A percentile compares a stretch with the other conserved stretches of the same genome.
These are phyloP conservation scores for Candida ipomoeae DNA, from an alignment of 805 yeast species.

Conservation along the genomic window DNA sequence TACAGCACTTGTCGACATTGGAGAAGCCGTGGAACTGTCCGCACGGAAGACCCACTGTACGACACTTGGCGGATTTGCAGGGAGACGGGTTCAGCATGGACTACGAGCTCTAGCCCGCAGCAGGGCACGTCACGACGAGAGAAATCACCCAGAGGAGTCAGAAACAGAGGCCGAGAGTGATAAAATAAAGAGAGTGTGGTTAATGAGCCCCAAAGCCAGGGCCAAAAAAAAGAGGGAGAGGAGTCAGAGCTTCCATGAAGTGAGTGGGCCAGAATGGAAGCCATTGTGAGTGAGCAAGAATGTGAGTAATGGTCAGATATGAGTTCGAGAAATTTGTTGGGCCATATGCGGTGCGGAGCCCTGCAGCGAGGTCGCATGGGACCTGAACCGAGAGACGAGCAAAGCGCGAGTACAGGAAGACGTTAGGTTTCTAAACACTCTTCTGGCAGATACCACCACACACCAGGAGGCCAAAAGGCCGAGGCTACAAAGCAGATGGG, in stretches of 20 bases:
- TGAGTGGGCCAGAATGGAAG: no score
- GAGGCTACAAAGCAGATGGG: background rate
- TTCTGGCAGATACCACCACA: background rate
- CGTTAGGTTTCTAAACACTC: background rate
- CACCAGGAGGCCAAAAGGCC: background rate
- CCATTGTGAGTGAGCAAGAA: no score
- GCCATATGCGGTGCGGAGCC: background rate
- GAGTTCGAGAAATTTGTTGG: no score
- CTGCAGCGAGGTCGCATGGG: background rate
- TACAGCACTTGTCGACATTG: constrained; percentile 59
- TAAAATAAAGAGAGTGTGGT: no score
- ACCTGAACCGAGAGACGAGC: background rate
- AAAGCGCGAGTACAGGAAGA: background rate
- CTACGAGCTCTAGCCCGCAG: constrained; percentile 7
- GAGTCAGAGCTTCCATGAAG: no score
- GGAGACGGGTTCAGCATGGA: constrained; percentile 14
- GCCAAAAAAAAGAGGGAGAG: background rate
- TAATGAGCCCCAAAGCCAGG: no score
- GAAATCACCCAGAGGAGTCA: no score
- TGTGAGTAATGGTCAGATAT: no score
- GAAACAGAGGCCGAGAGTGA: no score
- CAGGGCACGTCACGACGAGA: background rate
- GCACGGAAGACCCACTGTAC: constrained; percentile 95
- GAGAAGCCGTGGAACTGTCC: constrained; percentile 98
- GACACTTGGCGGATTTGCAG: constrained; percentile 69